phyloP scores from a whole-genome alignment of 169 alveolate genomes.

The Eimeria falciformis region DNA sequence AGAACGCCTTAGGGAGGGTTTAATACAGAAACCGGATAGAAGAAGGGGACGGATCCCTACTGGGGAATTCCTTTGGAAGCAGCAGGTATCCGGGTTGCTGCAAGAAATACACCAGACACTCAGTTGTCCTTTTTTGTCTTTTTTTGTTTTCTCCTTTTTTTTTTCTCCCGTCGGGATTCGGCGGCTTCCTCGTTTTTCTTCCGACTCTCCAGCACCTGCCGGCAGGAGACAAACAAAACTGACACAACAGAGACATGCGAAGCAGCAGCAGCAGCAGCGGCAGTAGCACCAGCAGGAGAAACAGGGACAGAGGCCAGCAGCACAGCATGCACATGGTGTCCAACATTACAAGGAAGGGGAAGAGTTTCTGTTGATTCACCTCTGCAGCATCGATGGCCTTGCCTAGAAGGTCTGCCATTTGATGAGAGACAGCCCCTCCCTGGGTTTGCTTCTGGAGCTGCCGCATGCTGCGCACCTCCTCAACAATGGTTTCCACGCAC shows the following conservation, averaged over 20 bases:
- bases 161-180: too few relatives aligned
- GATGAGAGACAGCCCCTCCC: neutral
- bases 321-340: neutral
- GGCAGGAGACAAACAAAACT: neutral
- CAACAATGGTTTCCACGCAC: neutral
- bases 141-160: neutral
- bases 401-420: neutral
- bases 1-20: neutral
- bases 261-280: neutral
- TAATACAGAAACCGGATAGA: too few relatives aligned
- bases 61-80: too few relatives aligned
- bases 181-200: neutral
- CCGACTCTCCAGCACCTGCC: neutral
- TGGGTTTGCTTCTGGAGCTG: neutral
- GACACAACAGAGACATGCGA: neutral
- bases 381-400: slow-evolving; percentile 3
- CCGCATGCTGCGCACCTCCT: neutral
- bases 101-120: too few relatives aligned
- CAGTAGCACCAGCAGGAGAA: neutral
- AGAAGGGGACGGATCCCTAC: too few relatives aligned
- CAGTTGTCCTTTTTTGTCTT: neutral
- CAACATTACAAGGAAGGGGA: neutral
- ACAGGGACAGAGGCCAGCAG: neutral
- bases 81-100: too few relatives aligned
- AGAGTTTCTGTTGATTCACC: neutral